Evolutionary conservation across 345 rosid species (phyloP), one percentile per base, ranked within the genome.

Genomic region (Abelmoschus esculentus): DNA sequence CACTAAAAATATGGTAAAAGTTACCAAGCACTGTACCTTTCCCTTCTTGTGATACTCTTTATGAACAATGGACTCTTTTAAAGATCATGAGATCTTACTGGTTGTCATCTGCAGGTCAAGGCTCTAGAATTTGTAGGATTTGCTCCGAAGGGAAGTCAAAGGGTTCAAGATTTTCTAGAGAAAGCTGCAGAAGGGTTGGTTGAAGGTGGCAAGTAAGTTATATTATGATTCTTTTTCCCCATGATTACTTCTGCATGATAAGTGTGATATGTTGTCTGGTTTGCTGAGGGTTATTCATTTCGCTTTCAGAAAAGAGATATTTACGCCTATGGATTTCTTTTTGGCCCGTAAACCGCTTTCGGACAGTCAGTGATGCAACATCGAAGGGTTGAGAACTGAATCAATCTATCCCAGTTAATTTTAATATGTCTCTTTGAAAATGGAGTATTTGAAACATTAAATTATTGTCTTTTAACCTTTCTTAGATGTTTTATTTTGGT

Each of bases 271-370:
- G 13, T 8, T 42, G 10, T 42, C 12, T 12, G n/a, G 7, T 22
- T 22, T 22, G 26, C 26, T 22, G 26, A 22, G 0, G 26, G 1
- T 22, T 22, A 22, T 22, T 22, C 26, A 1, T 40, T 36, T 55
- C 10, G 0, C 65, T 75, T 61, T 6, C 89, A 95, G 96, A 93
- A 91, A 80, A 77, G 98, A 90, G 85, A 95, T 95, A 5, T 95
- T 95, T 81, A 91, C 99, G 0, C 98, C 99, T 1, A 73, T 91
- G 96, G 91, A 88, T 75, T 95, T 95, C 98, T 91, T 95, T 79
- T 65, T 91, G 82, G 98, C 85, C 57, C 86, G 85, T 66, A 95
- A 95, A 76, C 98, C 99, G 47, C 81, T 53, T 50, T 75, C 75
- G 65, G 83, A 67, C 44, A 73, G 26, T 59, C 70, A 71, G 77